A percentile compares a stretch with the other conserved stretches of the same genome.
Evolutionary conservation across 148 eudicot genomes (phyloP).

Genomic region (Fagopyrum tataricum): DNA sequence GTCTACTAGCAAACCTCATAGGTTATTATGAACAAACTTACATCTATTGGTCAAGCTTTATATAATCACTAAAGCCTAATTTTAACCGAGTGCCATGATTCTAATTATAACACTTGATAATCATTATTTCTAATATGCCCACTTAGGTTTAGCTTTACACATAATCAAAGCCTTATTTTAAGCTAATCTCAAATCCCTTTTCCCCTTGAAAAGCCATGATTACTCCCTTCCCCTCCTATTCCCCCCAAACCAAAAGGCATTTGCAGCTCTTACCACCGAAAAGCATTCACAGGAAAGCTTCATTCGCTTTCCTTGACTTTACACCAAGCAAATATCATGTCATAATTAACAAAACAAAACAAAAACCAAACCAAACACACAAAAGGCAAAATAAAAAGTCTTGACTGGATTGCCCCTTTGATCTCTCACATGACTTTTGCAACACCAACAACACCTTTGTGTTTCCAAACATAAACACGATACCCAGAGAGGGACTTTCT

Average conservation of each 20-base stretch:
- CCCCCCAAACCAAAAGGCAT: background rate
- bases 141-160: background rate
- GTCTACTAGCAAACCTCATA: no score
- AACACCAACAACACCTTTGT: background rate
- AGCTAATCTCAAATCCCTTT: background rate
- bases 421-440: background rate
- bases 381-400: background rate
- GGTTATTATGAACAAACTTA: no score
- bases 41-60: background rate
- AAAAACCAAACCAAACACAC: background rate
- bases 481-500: background rate
- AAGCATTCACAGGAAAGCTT: background rate
- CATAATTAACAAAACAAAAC: background rate
- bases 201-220: background rate
- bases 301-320: background rate
- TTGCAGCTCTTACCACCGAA: background rate
- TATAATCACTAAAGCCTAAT: background rate
- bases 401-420: background rate
- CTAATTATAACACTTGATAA: conserved; percentile 1
- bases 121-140: background rate
- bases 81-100: background rate
- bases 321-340: background rate
- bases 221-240: background rate
- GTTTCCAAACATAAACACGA: background rate
- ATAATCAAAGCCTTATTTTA: conserved; percentile 7